Conservation (phyloP, 2,329 filamentous ascomycete genomes). For the Sordariomycetes sp. region DNA sequence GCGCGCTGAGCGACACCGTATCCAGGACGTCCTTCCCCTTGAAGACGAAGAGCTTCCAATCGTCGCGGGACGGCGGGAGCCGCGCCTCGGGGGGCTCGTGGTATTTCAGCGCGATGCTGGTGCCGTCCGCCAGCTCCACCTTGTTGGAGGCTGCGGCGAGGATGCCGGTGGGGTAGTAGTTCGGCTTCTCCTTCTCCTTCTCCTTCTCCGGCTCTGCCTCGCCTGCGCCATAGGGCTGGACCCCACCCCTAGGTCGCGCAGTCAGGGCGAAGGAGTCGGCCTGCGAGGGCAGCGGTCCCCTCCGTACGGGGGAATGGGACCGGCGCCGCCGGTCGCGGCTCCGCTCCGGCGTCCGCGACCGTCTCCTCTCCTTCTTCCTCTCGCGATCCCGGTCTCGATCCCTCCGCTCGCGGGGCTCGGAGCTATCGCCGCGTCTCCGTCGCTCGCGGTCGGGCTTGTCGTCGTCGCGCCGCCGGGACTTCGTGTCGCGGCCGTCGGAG, state of each 20-base stretch:
- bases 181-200: conserved; percentile 81
- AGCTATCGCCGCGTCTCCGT: not conserved
- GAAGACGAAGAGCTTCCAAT: conserved; percentile 90
- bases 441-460: not conserved
- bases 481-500: not conserved
- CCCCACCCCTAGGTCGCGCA: not conserved
- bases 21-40: conserved; percentile 71
- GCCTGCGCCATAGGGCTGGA: not conserved
- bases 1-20: conserved; percentile 60
- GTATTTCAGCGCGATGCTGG: conserved; percentile 77
- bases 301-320: conserved; percentile 10
- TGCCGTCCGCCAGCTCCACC: conserved; percentile 57
- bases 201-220: conserved; percentile 31
- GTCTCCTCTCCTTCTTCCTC: not conserved
- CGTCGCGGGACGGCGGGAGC: conserved; percentile 64
- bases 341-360: not conserved
- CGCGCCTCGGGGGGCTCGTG: conserved; percentile 89
- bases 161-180: conserved; percentile 67
- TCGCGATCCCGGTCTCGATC: not conserved
- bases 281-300: conserved; percentile 46
- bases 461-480: not conserved
- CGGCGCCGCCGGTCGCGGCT: conserved; percentile 5
- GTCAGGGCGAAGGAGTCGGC: conserved; percentile 44
- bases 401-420: not conserved
- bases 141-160: conserved; percentile 81